These are phyloP conservation scores for Hypoxylon sp. DNA, from an alignment of 2,329 filamentous ascomycete genomes.

Conservation along the genomic window DNA sequence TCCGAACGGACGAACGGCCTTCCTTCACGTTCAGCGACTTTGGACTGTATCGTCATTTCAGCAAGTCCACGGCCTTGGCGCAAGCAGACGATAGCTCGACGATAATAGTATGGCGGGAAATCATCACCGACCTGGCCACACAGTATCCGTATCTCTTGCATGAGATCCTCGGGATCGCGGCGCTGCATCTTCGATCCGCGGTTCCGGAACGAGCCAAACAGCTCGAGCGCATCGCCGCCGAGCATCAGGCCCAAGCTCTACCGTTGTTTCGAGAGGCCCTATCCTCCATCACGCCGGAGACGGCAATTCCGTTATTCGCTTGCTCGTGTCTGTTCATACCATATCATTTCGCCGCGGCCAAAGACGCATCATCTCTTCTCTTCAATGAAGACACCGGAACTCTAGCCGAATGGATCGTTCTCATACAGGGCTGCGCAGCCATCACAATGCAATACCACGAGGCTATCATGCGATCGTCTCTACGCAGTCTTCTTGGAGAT, in stretches of 20 bases:
- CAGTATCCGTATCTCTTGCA: slow-evolving; percentile 39
- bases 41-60: slow-evolving; percentile 39
- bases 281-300: slow-evolving; percentile 13
- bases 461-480: slow-evolving; percentile 25
- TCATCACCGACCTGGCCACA: slow-evolving; percentile 35
- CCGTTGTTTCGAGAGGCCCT: slow-evolving; percentile 37
- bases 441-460: slow-evolving; percentile 28
- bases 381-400: slow-evolving; percentile 34
- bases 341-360: slow-evolving; percentile 38
- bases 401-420: slow-evolving; percentile 40
- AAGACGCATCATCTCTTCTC: slow-evolving; percentile 36
- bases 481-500: slow-evolving; percentile 32
- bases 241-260: slow-evolving; percentile 39
- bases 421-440: slow-evolving; percentile 36
- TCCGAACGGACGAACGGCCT: slow-evolving; percentile 3
- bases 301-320: slow-evolving; percentile 37
- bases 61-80: slow-evolving; percentile 23
- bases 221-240: slow-evolving; percentile 30
- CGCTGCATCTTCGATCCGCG: slow-evolving; percentile 31
- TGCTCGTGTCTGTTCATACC: slow-evolving; percentile 40
- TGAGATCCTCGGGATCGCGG: slow-evolving; percentile 38
- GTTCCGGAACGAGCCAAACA: slow-evolving; percentile 17
- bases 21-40: slow-evolving; percentile 37
- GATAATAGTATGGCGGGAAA: slow-evolving; percentile 31
- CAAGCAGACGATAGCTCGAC: slow-evolving; percentile 35